Percentiles rank a stretch among this genome's conserved stretches.
These are phyloP conservation scores for Camelina hispida DNA, from an alignment of 345 rosid species.

Conservation along the genomic window DNA sequence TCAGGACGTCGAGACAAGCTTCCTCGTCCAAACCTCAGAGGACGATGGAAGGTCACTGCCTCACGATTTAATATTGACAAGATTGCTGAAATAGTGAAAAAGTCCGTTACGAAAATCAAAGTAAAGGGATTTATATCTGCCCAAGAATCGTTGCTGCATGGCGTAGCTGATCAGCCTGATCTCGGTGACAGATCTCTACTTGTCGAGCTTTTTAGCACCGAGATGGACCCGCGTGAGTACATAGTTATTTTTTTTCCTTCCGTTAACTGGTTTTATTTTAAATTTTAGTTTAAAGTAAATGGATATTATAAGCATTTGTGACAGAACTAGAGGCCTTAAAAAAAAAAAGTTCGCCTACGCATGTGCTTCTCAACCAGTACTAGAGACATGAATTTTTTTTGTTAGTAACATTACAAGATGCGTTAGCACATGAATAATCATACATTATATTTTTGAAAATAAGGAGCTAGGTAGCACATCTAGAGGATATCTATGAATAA, in stretches of 20 bases:
- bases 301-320: too few species aligned
- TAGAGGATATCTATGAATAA: neutral
- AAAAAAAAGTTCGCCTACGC: too few species aligned
- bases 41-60: constrained; percentile 40
- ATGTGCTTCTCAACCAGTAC: too few species aligned
- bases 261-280: too few species aligned
- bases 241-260: neutral
- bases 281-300: too few species aligned
- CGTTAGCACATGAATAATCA: too few species aligned
- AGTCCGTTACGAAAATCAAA: constrained; percentile 19
- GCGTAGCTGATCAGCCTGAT: constrained; percentile 16
- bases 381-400: too few species aligned
- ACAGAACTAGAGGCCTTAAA: too few species aligned
- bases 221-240: constrained; percentile 15
- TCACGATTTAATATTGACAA: constrained; percentile 24
- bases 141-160: constrained; percentile 9
- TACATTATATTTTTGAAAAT: too few species aligned
- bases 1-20: constrained; percentile 23
- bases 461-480: too few species aligned
- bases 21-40: constrained; percentile 6
- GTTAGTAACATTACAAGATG: too few species aligned
- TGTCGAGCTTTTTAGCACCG: constrained; percentile 37
- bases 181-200: constrained; percentile 34
- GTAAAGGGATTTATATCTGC: constrained; percentile 42
- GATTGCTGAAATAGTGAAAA: constrained; percentile 4